Base-by-base conservation (phyloP, 2,329 filamentous ascomycete genomes). In the Bipolaris zeicola region DNA sequence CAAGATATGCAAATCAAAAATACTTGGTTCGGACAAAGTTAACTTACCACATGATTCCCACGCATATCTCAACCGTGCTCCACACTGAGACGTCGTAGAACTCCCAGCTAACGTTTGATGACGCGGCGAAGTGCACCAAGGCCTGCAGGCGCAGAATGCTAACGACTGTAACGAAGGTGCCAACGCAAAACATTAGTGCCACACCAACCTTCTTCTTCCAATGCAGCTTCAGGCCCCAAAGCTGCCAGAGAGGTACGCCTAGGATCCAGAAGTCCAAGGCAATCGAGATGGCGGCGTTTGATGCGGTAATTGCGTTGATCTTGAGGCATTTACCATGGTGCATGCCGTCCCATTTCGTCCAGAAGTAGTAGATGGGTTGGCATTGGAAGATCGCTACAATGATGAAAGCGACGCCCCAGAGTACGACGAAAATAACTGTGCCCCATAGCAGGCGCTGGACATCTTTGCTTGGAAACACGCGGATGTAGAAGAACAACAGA, bases 81-180 rank as follows among this genome's bases (percentile, higher is more conserved):
- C 78, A 81, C 43, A 76, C 71, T 1, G 73, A 70, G 6, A 77
- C 74, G 4, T 75, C 72, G 20, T 72, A 74, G 60, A 78, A 77
- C 47, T 77, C 76, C 72, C 75, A 77, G 31, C 66, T 72, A 18
- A 76, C 60, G 61, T 81, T 80, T 1, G 66, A 55, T 0, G 78
- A 79, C 20, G 68, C 72, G 16, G 76, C 76, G 51, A 81, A 81
- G 37, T 74, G 62, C 42, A 81, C 72, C 7, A 81, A 67, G 5
- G 77, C 76, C 13, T 73, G 71, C 4, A 82, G 63, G 3, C 79
- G 77, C 37, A 81, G 62, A 47, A 79, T 76, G 55, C 78, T 80
- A 45, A 81, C 71, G 5, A 80, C 58, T 1, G 77, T 79, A 43
- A 79, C 76, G 46, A 78, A 73, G 20, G 76, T 76, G 28, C 74